Evolutionary conservation across 768 basidiomycete genomes (phyloP).

Genomic region (Trichaptum fuscoviolaceum): DNA sequence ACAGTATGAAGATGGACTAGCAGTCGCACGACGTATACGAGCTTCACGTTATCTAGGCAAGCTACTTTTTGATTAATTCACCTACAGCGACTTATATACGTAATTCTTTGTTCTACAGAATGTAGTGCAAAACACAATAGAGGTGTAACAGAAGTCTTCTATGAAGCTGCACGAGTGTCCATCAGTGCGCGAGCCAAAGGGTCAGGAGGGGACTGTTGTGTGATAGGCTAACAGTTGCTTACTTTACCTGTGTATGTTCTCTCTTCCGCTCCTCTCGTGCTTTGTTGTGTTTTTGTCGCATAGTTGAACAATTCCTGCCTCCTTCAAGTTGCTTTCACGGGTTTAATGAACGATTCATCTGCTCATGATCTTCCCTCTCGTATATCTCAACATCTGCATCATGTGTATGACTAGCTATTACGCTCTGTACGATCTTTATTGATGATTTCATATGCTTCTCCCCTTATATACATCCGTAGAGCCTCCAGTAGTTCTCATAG

Average conservation of each 20-base stretch:
- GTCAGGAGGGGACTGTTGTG: slow-evolving; percentile 46
- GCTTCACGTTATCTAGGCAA: slow-evolving; percentile 91
- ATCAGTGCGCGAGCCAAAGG: slow-evolving; percentile 70
- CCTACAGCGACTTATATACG: slow-evolving; percentile 3
- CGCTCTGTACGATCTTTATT: slow-evolving; percentile 4
- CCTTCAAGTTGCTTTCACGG: background rate
- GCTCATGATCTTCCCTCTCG: background rate
- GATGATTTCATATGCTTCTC: background rate
- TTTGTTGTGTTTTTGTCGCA: background rate
- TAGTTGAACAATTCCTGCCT: background rate
- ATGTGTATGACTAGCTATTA: background rate
- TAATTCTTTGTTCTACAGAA: slow-evolving; percentile 47
- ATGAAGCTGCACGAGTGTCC: slow-evolving; percentile 85
- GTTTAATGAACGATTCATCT: background rate
- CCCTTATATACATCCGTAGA: background rate
- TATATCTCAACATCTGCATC: slow-evolving; percentile 2
- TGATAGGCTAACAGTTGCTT: slow-evolving; percentile 47
- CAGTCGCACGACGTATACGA: slow-evolving; percentile 85
- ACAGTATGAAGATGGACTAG: slow-evolving; percentile 89
- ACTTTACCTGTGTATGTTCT: background rate
- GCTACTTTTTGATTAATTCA: background rate
- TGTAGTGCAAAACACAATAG: slow-evolving; percentile 97
- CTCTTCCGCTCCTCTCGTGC: slow-evolving; percentile 20
- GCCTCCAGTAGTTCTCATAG: background rate
- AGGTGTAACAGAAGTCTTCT: slow-evolving; percentile 89